Evolutionary conservation across 106 monocot species (phyloP).

Genomic region (Amphibolis antarctica): DNA sequence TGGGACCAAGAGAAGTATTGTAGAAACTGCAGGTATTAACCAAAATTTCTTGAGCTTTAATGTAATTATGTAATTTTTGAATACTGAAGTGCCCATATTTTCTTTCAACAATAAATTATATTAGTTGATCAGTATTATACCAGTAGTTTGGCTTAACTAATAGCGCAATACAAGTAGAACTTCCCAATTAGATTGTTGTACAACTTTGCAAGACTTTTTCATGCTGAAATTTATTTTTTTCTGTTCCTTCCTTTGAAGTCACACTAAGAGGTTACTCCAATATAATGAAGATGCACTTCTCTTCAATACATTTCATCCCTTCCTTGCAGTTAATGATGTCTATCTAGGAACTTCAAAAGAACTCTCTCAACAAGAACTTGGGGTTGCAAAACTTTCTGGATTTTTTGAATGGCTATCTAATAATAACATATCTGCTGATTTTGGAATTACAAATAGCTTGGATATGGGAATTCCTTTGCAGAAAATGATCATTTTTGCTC

Average conservation of each 20-base stretch:
- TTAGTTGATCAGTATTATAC: no score
- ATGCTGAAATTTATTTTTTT: no score
- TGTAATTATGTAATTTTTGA: no score
- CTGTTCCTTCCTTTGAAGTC: no score
- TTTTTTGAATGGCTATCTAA: constrained; percentile 86
- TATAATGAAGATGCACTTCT: neutral
- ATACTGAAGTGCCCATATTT: no score
- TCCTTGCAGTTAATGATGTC: constrained; percentile 13
- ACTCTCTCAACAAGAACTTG: constrained; percentile 74
- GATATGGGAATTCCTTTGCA: constrained; percentile 27
- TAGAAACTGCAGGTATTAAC: neutral
- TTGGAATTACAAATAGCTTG: constrained; percentile 16
- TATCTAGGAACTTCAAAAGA: constrained; percentile 24
- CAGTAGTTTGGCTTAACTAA: no score
- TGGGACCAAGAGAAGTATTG: neutral
- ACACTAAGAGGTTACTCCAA: neutral
- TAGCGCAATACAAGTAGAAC: no score
- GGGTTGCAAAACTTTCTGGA: constrained; percentile 80
- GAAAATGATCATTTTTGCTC: constrained; percentile 93
- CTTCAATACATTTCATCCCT: neutral
- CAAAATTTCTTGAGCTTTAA: neutral
- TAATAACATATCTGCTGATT: constrained; percentile 29
- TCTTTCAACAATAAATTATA: no score
- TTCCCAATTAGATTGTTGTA: no score
- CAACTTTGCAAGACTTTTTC: no score